Evolutionary conservation across 2,329 filamentous ascomycete species (phyloP).

Genomic region (Fusarium gaditjirri): DNA sequence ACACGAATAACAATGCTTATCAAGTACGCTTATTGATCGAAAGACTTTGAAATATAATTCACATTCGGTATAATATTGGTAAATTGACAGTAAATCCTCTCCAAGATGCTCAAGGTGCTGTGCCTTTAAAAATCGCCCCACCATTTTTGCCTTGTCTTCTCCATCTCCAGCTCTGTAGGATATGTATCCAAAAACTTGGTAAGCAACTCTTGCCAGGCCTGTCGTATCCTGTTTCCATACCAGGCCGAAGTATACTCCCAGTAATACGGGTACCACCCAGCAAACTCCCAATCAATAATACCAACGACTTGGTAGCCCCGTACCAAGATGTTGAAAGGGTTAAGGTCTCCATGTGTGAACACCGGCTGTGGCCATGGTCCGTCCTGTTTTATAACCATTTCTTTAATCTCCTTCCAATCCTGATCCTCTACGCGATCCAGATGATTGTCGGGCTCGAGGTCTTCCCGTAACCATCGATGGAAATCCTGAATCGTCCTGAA

Average conservation of each 20-base stretch:
- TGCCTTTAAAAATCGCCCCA: conserved; percentile 47
- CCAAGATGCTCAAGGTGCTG: no score
- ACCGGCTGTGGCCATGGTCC: neutral
- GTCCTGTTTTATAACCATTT: conserved; percentile 39
- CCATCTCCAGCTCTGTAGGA: neutral
- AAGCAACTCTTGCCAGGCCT: neutral
- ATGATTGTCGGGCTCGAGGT: conserved; percentile 39
- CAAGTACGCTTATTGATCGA: no score
- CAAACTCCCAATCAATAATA: neutral
- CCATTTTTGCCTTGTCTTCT: conserved; percentile 64
- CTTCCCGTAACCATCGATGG: conserved; percentile 47
- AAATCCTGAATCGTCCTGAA: conserved; percentile 48
- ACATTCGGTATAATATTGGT: no score
- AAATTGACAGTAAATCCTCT: no score
- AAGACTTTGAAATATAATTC: no score
- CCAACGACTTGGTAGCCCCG: neutral
- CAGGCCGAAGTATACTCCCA: conserved; percentile 3
- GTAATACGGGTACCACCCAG: neutral
- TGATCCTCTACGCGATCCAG: conserved; percentile 24
- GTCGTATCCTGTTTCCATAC: neutral
- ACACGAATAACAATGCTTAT: no score
- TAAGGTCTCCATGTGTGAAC: neutral
- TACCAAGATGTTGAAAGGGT: neutral
- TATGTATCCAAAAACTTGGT: neutral
- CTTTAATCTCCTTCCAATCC: conserved; percentile 44